Evolutionary conservation across 345 rosid species (phyloP).

Genomic region (Streptanthus diversifolius): DNA sequence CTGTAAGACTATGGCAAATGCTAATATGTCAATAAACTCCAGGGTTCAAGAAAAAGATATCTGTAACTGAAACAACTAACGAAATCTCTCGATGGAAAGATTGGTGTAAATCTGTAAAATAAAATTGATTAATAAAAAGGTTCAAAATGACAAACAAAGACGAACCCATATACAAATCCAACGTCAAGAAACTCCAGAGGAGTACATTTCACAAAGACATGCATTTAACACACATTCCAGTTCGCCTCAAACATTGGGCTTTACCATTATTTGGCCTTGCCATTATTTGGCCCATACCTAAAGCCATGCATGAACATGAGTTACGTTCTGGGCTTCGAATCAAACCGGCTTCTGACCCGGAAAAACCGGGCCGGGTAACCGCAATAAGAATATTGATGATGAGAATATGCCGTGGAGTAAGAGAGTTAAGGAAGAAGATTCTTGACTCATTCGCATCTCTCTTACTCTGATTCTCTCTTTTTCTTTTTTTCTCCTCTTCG

Average conservation of each 20-base stretch:
- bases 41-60: not conserved
- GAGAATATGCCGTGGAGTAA: constrained; percentile 31
- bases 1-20: no score
- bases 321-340: not conserved
- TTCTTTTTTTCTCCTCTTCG: not conserved
- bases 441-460: constrained; percentile 37
- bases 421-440: constrained; percentile 33
- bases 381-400: not conserved
- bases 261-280: no score
- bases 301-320: not conserved
- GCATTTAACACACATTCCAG: not conserved
- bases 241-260: not conserved
- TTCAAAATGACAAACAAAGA: not conserved
- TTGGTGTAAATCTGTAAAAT: not conserved
- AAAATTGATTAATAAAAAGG: no score
- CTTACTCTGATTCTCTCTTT: constrained; percentile 24
- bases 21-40: no score
- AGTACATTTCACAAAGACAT: not conserved
- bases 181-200: not conserved
- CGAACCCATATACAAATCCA: not conserved
- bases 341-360: not conserved
- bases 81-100: not conserved
- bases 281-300: not conserved
- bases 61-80: not conserved
- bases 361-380: constrained; percentile 3